A percentile compares a stretch with the other conserved stretches of the same genome.
These are phyloP conservation scores for Venturiaceae sp. DNA, from an alignment of 2,329 filamentous ascomycete genomes.

Conservation along the genomic window DNA sequence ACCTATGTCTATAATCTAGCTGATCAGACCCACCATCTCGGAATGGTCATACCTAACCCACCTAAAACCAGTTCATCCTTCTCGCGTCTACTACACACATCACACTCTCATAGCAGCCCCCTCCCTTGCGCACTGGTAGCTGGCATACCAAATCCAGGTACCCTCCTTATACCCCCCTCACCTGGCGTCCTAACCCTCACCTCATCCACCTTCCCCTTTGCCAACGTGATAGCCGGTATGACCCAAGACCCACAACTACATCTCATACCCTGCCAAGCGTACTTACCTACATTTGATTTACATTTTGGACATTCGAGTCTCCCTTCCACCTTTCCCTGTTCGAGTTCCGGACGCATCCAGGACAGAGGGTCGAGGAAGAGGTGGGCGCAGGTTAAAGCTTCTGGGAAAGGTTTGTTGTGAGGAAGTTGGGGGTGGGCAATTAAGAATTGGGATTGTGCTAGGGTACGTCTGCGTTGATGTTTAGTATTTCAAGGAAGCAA, in stretches of 20 bases:
- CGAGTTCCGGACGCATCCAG: conserved; percentile 89
- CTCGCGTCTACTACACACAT: too few relatives aligned
- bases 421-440: conserved; percentile 42
- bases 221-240: conserved; percentile 79
- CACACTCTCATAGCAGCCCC: too few relatives aligned
- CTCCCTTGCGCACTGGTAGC: conserved; percentile 8
- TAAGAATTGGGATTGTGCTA: conserved; percentile 60
- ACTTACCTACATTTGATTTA: conserved; percentile 76
- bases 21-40: too few relatives aligned
- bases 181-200: conserved; percentile 17
- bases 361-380: conserved; percentile 85
- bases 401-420: conserved; percentile 12
- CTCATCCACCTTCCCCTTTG: conserved; percentile 75
- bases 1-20: too few relatives aligned
- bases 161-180: background rate
- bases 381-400: conserved; percentile 54
- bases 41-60: too few relatives aligned
- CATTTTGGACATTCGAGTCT: conserved; percentile 82
- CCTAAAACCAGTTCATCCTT: background rate
- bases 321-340: conserved; percentile 72
- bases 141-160: conserved; percentile 7
- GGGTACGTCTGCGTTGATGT: conserved; percentile 36
- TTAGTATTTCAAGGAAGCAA: conserved; percentile 7
- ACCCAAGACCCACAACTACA: conserved; percentile 90
- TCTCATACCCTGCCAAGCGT: conserved; percentile 90